These are phyloP conservation scores for Xerocomellus chrysenteron DNA, from an alignment of 768 basidiomycete genomes.

Conservation along the genomic window DNA sequence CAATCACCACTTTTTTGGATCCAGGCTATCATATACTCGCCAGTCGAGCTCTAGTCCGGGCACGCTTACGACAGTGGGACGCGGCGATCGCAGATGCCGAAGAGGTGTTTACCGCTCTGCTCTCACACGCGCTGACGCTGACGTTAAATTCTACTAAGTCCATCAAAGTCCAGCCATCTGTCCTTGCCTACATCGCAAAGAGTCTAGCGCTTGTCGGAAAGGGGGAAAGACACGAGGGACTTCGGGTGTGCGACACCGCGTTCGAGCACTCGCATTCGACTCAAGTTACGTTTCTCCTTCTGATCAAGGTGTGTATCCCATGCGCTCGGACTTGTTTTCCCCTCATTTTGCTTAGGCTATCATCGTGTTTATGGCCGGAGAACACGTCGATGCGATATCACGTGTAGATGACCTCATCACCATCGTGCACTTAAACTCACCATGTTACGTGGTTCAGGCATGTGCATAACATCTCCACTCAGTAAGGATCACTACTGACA, in stretches of 20 bases:
- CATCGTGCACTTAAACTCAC: background rate
- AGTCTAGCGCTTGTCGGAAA: background rate
- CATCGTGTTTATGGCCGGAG: background rate
- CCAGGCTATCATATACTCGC: background rate
- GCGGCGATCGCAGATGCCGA: background rate
- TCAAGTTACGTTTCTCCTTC: background rate
- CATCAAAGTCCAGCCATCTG: background rate
- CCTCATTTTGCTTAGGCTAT: background rate
- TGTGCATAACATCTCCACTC: background rate
- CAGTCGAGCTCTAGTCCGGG: background rate
- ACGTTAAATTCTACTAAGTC: background rate
- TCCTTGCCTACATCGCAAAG: background rate
- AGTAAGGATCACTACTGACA: background rate
- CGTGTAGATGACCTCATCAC: slow-evolving; percentile 1
- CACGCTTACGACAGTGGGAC: background rate
- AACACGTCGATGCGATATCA: slow-evolving; percentile 1
- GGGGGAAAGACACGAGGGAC: background rate
- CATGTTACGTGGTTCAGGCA: background rate
- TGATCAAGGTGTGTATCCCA: background rate
- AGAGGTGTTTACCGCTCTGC: background rate
- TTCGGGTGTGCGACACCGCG: background rate
- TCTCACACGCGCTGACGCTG: background rate
- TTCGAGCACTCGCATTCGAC: background rate
- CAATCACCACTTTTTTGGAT: background rate
- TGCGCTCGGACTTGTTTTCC: background rate